Conservation (phyloP, 768 basidiomycete species). For the Phallus indusiatus region DNA sequence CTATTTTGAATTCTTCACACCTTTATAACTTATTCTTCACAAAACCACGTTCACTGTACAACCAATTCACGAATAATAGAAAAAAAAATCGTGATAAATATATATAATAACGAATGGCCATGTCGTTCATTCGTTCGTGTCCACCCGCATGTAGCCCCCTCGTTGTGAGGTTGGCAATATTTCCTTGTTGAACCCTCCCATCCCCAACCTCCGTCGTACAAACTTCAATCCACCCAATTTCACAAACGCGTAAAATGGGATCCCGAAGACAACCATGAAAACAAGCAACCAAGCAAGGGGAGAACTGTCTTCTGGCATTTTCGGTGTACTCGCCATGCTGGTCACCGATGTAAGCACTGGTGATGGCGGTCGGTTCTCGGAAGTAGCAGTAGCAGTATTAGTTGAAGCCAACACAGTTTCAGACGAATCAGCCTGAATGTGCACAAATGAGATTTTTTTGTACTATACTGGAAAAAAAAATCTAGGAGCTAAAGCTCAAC, state of each 20-base stretch:
- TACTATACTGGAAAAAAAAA: slow-evolving; percentile 13
- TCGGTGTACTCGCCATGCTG: neutral
- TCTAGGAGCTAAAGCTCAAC: slow-evolving; percentile 64
- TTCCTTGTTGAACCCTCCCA: slow-evolving; percentile 32
- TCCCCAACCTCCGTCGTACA: slow-evolving; percentile 26
- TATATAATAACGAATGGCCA: too few species aligned
- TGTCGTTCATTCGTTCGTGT: slow-evolving; percentile 33
- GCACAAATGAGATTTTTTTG: slow-evolving; percentile 10
- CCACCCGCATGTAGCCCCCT: slow-evolving; percentile 20
- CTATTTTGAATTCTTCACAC: too few species aligned
- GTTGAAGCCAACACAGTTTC: slow-evolving; percentile 13
- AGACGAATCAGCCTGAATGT: slow-evolving; percentile 8
- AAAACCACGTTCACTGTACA: too few species aligned
- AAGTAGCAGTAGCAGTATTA: slow-evolving; percentile 17
- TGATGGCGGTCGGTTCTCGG: neutral
- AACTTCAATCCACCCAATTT: slow-evolving; percentile 46
- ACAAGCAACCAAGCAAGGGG: slow-evolving; percentile 9
- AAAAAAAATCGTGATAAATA: neutral
- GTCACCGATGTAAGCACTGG: neutral
- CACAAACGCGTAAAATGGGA: slow-evolving; percentile 34
- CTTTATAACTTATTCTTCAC: too few species aligned
- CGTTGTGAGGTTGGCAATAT: slow-evolving; percentile 1
- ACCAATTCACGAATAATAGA: too few species aligned
- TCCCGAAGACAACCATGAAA: slow-evolving; percentile 32
- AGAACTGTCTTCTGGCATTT: neutral